Evolutionary conservation across 495 filamentous ascomycete genomes (phyloP), one percentile per base, ranked within the genome.

Genomic region (Daldinia childiae): DNA sequence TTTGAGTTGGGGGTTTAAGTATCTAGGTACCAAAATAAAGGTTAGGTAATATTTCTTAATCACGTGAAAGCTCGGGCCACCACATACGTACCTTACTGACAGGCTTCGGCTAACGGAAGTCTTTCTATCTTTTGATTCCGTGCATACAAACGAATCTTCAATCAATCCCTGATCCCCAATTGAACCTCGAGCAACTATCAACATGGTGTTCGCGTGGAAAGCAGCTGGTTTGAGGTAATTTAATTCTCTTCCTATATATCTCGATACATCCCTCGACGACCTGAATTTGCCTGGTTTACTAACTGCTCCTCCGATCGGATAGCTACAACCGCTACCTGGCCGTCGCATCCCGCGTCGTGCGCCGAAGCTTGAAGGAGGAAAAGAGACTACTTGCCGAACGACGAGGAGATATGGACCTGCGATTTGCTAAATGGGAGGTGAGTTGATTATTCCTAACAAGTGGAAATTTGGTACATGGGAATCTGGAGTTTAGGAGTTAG

Each of bases 191-290:
- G 70, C 67, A 68, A 79, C 68, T 78, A 81, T 89, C 90, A 93
- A 89, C 86, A 99, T 99, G 95, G 88, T 92, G 82, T 95, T 93
- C 84, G 92, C 94, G 79, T 99, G 96, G 96, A 98, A 98, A 91
- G 88, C 94, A 77, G 91, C 95, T 79, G 95, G 96, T 85, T 86
- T 98, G 77, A 97, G 91, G 96, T 98, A 90, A 82, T 91, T 76
- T 52, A 32, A 43, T 43, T 59, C 6, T 57, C 56, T 15, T n/a
- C 21, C n/a, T n/a, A 48, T 62, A 26, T 14, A 27, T 58, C 4
- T 79, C 72, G 64, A 76, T 74, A 69, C 2, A 54, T 32, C 36
- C 34, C 55, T 34, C 8, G 36, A 54, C 45, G 29, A 32, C 34
- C 17, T 45, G 27, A 32, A 66, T 48, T 45, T 24, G 15, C 29